Percentiles rank a stretch among this genome's conserved stretches.
Evolutionary conservation across 2,329 filamentous ascomycete species (phyloP).

Genomic region (Sporothrix sp.): DNA sequence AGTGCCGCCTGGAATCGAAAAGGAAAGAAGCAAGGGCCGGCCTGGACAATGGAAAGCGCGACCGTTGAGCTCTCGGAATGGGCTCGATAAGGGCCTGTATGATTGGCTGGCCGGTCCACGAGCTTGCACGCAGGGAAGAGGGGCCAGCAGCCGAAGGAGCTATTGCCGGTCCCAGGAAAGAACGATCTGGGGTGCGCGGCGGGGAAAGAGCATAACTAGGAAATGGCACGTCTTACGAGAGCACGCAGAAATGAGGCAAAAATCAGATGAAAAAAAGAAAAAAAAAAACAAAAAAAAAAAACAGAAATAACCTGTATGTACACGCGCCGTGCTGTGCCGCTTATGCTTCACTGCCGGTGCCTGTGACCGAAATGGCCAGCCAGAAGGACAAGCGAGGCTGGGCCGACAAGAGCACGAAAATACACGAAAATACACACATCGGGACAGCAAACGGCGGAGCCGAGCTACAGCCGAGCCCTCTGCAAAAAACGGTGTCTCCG

Average conservation of each 20-base stretch:
- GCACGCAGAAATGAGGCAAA: too few relatives aligned
- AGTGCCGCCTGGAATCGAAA: too few relatives aligned
- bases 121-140: neutral
- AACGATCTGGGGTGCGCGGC: neutral
- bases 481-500: too few relatives aligned
- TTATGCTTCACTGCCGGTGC: neutral
- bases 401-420: too few relatives aligned
- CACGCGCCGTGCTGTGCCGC: too few relatives aligned
- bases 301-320: neutral
- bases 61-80: neutral
- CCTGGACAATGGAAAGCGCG: neutral
- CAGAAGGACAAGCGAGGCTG: too few relatives aligned
- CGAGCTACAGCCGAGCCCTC: constrained; percentile 6
- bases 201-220: too few relatives aligned
- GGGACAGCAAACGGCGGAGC: neutral
- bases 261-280: neutral
- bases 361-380: neutral
- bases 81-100: neutral
- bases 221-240: too few relatives aligned
- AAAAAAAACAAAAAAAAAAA: neutral
- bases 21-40: neutral
- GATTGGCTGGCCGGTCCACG: constrained; percentile 4
- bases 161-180: neutral
- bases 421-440: constrained; percentile 2
- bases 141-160: neutral